Base-by-base conservation (phyloP, 2,329 filamentous ascomycete species). In the Botrytis medusae region DNA sequence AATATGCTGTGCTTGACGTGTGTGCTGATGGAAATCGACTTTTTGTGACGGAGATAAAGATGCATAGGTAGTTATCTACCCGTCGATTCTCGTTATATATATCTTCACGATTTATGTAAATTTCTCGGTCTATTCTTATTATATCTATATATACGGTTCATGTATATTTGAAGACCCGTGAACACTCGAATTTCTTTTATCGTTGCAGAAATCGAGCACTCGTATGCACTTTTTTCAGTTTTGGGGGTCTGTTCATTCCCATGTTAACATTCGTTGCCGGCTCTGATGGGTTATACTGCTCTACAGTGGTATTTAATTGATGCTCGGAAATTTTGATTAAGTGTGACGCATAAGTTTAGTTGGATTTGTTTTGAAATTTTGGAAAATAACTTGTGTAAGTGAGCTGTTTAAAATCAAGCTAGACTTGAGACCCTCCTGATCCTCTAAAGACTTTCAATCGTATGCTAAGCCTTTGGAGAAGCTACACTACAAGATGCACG, bases 281-380 rank as follows among this genome's bases (percentile, higher is more conserved):
- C 1, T 14, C 25, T 34, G 10, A 22, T 22, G 25, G 9, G 2
- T 2, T 29, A 18, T 4, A 1, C 25, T 46, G 0, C 4, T 34
- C 4, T 32, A 34, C 2, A 10, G 34, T 7, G 10, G 18, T 4
- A n/a, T 48, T 2, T 14, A 5, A 9, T 7, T 20, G 42, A 20
- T 34, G 20, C 3, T 60, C 20, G 8, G 4, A 12, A 60, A 18
- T 22, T 22, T 60, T 6, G 4, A 2, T 42, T 10, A 42, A 12
- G 14, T 42, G 6, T 22, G 18, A 34, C 8, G 8, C 16, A 60
- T 60, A 10, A 20, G 12, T 34, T 29, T 2, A 34, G 32, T 0
- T 60, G 32, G 0, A 9, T 8, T 20, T 1, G 16, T 60, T 34
- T 34, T 12, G 57, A 12, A 32, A 22, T 22, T 16, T 22, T 34